Evolutionary conservation across 345 rosid species (phyloP).

Genomic region (Raphanus sativus): DNA sequence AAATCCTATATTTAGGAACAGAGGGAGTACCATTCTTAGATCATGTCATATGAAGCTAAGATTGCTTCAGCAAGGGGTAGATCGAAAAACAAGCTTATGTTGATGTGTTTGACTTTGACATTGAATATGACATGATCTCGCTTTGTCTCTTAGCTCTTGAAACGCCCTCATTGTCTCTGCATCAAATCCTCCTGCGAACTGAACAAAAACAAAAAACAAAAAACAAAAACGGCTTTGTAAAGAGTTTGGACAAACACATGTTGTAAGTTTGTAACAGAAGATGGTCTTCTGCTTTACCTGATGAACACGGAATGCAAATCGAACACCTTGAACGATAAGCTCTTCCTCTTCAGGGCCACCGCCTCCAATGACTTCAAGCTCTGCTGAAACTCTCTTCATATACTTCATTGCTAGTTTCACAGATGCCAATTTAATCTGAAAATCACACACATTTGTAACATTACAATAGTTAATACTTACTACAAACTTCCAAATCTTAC

Average conservation of each 20-base stretch:
- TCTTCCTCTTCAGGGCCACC: slow-evolving; percentile 88
- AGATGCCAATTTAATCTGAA: slow-evolving; percentile 83
- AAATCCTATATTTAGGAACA: too few relatives aligned
- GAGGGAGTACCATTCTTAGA: too few relatives aligned
- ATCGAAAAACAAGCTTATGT: slow-evolving; percentile 58
- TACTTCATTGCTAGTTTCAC: slow-evolving; percentile 92
- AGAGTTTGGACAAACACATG: not conserved
- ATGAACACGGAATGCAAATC: slow-evolving; percentile 97
- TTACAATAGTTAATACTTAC: not conserved
- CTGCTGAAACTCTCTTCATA: slow-evolving; percentile 94
- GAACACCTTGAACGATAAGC: slow-evolving; percentile 84
- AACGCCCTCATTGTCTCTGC: slow-evolving; percentile 95
- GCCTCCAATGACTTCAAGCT: slow-evolving; percentile 63
- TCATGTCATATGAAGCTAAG: slow-evolving; percentile 50
- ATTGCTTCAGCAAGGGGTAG: slow-evolving; percentile 63
- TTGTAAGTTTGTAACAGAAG: not conserved
- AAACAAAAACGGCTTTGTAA: not conserved
- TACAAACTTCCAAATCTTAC: not conserved
- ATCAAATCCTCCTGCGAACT: slow-evolving; percentile 98
- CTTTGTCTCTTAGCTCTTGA: slow-evolving; percentile 91
- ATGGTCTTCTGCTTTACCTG: slow-evolving; percentile 56
- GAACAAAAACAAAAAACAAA: not conserved
- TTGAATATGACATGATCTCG: slow-evolving; percentile 67
- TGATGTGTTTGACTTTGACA: slow-evolving; percentile 68
- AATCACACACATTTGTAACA: not conserved